phyloP scores from a whole-genome alignment of 1,284 basidiomycete genomes.

The Mycosarcoma mackinlayi region DNA sequence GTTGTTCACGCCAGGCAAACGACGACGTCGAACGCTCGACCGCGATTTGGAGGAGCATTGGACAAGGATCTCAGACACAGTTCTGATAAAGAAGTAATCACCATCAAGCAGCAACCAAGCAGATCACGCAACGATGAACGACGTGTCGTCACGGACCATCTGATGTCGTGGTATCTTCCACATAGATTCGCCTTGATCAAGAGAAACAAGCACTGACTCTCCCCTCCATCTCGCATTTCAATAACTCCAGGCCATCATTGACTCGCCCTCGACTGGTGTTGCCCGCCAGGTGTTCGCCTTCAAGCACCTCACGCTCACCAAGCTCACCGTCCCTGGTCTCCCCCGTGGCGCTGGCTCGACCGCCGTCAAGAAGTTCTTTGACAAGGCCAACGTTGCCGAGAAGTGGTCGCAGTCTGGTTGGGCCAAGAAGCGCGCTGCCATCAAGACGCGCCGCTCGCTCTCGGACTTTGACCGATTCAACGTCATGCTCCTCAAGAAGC shows the following conservation, averaged over 20 bases:
- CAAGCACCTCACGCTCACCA: constrained; percentile 92
- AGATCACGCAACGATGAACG: no score
- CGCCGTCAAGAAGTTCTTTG: constrained; percentile 85
- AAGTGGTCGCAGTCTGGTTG: constrained; percentile 84
- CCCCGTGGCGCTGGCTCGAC: constrained; percentile 88
- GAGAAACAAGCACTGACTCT: no score
- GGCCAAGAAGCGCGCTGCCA: constrained; percentile 88
- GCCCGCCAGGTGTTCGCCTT: constrained; percentile 91
- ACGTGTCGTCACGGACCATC: neutral
- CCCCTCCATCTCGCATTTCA: neutral
- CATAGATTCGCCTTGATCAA: no score
- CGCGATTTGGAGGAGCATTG: no score
- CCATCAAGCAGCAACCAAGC: no score
- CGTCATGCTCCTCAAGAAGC: constrained; percentile 73
- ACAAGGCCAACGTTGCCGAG: constrained; percentile 80
- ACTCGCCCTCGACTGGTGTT: constrained; percentile 89
- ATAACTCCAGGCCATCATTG: constrained; percentile 84
- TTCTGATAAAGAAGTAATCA: no score
- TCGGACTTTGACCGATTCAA: constrained; percentile 91
- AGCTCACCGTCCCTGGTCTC: constrained; percentile 83
- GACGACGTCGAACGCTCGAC: no score
- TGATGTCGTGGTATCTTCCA: constrained; percentile 1
- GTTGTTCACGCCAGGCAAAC: no score
- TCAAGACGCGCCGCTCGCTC: constrained; percentile 79
- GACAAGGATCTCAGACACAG: no score